Base-by-base conservation (phyloP, 1,284 basidiomycete genomes). In the Cryptococcus maquisensis region DNA sequence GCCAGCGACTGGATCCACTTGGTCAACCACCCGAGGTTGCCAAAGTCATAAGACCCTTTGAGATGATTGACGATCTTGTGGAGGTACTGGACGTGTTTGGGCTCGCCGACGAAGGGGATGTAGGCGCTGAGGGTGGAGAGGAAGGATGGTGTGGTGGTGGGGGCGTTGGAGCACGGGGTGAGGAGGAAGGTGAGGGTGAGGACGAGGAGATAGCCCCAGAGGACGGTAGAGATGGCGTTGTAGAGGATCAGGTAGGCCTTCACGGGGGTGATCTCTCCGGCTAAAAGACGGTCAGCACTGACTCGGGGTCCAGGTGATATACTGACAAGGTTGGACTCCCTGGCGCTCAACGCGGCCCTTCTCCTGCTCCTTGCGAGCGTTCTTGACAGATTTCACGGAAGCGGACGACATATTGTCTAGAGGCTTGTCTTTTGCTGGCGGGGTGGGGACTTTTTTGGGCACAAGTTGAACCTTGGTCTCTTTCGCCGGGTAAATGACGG, bases 1-100 rank as follows among this genome's bases (percentile, higher is more conserved):
- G 93, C 93, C 43, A 84, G 82, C 23, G 82, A 88, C 78, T 97
- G 93, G 3, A 94, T 87, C 59, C 84, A 79, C 24, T 84, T 82
- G 2, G 87, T 86, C 41, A 79, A 75, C 7, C 74, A 61, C 44
- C 90, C 90, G 1, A 91, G 80, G 3, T 66, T 62, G 32, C 68
- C 54, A 55, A 66, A 72, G 47, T 70, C 58, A 60, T 76, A 75
- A n/a, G 62, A 44, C 74, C 80, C 44, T 68, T 67, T 62, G 80
- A 87, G 2, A 81, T 80, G 23, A 81, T 83, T 23, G 74, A 78
- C 1, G 83, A 76, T 20, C 79, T 77, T 26, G 20, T n/a, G n/a
- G 20, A 40, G 7, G 39, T 40, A 40, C 67, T 73, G 47, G 48
- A 55, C 3, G 28, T 51, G 54, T 53, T 58, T 42, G 52, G 58